Percentiles rank a stretch among this genome's conserved stretches.
Evolutionary conservation across 345 rosid genomes (phyloP).

Genomic region (Corymbia maculata): DNA sequence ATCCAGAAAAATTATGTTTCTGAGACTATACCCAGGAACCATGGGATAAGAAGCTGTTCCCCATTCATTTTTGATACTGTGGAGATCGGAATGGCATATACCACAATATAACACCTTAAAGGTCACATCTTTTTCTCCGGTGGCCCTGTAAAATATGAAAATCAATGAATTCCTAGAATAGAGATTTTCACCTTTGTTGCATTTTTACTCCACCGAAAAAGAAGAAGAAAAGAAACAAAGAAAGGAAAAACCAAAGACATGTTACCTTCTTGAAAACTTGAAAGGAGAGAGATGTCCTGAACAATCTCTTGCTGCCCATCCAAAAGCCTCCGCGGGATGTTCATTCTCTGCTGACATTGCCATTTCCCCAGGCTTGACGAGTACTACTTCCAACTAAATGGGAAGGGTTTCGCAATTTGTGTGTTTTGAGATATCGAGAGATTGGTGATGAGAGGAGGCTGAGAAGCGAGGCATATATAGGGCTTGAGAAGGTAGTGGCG

Average conservation of each 20-base stretch:
- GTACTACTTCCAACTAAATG: not conserved
- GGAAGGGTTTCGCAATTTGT: no score
- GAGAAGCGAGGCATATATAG: not conserved
- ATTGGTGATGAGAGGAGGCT: not conserved
- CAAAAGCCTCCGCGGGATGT: constrained; percentile 17
- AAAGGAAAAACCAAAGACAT: not conserved
- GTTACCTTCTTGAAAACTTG: constrained; percentile 26
- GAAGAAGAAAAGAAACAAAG: not conserved
- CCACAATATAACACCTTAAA: constrained; percentile 29
- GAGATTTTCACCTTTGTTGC: not conserved
- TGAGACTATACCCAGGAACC: constrained; percentile 25
- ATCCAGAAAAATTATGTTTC: not conserved
- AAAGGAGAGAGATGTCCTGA: constrained; percentile 29
- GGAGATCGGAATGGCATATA: constrained; percentile 31
- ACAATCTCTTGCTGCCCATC: constrained; percentile 26
- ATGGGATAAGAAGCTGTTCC: constrained; percentile 13
- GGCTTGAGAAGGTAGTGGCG: not conserved
- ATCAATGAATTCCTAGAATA: not conserved
- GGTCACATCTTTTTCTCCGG: constrained; percentile 17
- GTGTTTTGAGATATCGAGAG: not conserved
- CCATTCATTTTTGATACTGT: constrained; percentile 20
- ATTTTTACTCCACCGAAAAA: not conserved
- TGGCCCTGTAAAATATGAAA: constrained; percentile 4
- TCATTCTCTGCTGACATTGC: constrained; percentile 6
- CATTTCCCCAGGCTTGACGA: not conserved